These are phyloP conservation scores for Musa troglodytarum DNA, from an alignment of 176 grass and related monocot genomes.

Conservation along the genomic window DNA sequence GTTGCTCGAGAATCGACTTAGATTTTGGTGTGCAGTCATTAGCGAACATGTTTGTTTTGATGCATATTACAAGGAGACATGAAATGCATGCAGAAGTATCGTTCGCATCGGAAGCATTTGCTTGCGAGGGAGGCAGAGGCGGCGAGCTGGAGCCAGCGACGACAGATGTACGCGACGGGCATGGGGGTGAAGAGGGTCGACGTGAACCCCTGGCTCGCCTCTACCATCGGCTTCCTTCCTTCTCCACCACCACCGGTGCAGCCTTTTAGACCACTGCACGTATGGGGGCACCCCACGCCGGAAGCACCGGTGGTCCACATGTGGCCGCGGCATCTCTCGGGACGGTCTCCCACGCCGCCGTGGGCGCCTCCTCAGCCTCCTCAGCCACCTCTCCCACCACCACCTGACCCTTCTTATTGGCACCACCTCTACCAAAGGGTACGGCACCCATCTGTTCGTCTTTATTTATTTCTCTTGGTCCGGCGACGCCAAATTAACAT, in stretches of 20 bases:
- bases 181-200: conserved; percentile 17
- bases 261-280: conserved; percentile 28
- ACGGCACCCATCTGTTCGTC: background rate
- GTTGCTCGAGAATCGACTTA: too few relatives aligned
- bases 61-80: too few relatives aligned
- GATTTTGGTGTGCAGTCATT: too few relatives aligned
- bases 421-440: conserved; percentile 59
- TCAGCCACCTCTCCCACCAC: conserved; percentile 12
- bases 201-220: conserved; percentile 31
- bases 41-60: too few relatives aligned
- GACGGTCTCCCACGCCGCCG: conserved; percentile 14
- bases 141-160: conserved; percentile 53
- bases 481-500: too few relatives aligned
- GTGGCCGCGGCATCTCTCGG: conserved; percentile 49
- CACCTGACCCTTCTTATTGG: conserved; percentile 55
- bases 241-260: conserved; percentile 28
- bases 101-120: conserved; percentile 83
- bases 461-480: background rate
- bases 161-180: conserved; percentile 35
- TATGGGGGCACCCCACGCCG: conserved; percentile 37
- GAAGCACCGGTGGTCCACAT: conserved; percentile 28
- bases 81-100: conserved; percentile 55
- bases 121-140: conserved; percentile 77
- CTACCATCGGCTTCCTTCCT: conserved; percentile 52
- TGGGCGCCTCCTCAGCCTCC: conserved; percentile 26